These are phyloP conservation scores for Penicillium pancosmium DNA, from an alignment of 495 filamentous ascomycete genomes.

Conservation along the genomic window DNA sequence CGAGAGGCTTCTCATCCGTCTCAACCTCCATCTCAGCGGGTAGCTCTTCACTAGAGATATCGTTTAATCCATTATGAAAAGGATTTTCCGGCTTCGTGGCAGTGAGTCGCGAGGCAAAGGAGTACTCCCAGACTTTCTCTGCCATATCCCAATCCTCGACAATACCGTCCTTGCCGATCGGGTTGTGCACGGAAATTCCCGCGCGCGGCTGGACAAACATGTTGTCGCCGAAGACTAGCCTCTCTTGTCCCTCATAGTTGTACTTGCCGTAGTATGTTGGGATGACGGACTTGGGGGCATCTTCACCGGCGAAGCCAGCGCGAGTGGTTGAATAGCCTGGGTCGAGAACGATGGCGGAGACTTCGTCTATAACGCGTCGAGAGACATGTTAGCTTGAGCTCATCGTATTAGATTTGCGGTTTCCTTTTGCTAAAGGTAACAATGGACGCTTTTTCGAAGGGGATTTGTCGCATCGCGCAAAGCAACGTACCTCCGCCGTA, in stretches of 20 bases:
- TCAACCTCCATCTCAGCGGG: constrained; percentile 73
- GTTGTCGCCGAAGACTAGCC: constrained; percentile 82
- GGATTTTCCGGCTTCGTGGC: constrained; percentile 64
- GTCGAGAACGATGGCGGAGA: constrained; percentile 94
- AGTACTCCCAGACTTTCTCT: constrained; percentile 85
- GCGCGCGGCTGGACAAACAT: constrained; percentile 75
- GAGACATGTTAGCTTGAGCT: constrained; percentile 3
- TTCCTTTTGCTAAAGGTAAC: not conserved
- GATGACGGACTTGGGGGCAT: constrained; percentile 89
- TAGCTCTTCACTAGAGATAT: constrained; percentile 59
- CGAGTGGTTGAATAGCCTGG: constrained; percentile 88
- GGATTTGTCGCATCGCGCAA: constrained; percentile 18
- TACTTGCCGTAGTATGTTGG: constrained; percentile 82
- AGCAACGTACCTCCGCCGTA: constrained; percentile 76
- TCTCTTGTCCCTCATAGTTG: constrained; percentile 55
- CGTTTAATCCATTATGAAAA: constrained; percentile 74
- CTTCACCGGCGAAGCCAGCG: constrained; percentile 97
- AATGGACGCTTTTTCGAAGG: not conserved
- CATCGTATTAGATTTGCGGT: not conserved
- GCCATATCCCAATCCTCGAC: constrained; percentile 98
- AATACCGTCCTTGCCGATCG: constrained; percentile 84
- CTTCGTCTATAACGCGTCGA: constrained; percentile 71
- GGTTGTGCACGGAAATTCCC: constrained; percentile 81
- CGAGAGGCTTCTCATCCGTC: constrained; percentile 73
- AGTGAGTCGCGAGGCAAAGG: constrained; percentile 77